Base-by-base conservation (phyloP, 1,284 basidiomycete species). In the Megacollybia platyphylla region DNA sequence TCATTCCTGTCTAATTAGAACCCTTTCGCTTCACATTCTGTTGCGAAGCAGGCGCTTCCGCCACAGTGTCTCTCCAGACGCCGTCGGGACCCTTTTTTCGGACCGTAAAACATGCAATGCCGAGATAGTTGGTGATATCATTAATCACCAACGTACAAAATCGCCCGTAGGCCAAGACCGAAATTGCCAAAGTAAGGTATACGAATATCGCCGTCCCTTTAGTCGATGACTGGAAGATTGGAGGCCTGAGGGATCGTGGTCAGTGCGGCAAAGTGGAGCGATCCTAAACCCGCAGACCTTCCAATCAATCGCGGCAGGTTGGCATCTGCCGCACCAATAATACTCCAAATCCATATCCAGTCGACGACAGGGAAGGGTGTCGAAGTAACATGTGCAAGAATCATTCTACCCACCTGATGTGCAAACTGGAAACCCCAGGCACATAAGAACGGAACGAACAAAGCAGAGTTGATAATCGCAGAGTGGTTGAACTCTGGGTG, bases 311-410 rank as follows among this genome's bases (percentile, higher is more conserved):
- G 54, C 0, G 75, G 76, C 41, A 87, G 58, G 58, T 90, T 88
- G 7, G 87, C 91, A 57, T 98, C 94, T 20, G 90, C 44, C 0
- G 85, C 85, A 3, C 82, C 83, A 9, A 91, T 55, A 4, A 80
- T 58, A 48, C 78, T 87, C 79, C 84, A 88, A 7, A 91, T 58
- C 79, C 91, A 91, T 57, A 91, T 76, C 51, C 76, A 73, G 60
- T 96, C 89, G 78, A 84, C 92, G 58, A 74, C 72, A 0, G 93
- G 93, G 68, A 97, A 96, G 5, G 79, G 67, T 32, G 74, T 71
- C 50, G 79, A 79, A 41, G 91, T 93, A 34, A 97, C 80, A 60
- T 98, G 94, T 0, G 92, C 89, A 29, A 97, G 65, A 57, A 97
- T 97, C 64, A 97, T 86, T 51, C 87, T 70, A 30, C 90, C 89